Evolutionary conservation across 106 monocot species (phyloP).

Genomic region (Ottelia alismoides): DNA sequence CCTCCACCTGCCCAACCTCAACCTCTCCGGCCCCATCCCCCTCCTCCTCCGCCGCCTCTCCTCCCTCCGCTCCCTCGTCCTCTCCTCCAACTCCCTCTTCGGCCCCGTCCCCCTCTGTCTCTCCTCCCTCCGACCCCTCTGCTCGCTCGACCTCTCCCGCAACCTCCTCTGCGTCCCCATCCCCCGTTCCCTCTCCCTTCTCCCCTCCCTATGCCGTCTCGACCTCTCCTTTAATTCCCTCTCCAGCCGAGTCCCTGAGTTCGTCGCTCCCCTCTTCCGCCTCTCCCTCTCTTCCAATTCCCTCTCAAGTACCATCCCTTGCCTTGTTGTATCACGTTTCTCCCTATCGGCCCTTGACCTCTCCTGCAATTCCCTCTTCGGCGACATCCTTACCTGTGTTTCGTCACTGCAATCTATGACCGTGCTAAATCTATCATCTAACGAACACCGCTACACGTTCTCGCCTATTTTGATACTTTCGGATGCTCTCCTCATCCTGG

Average conservation of each 20-base stretch:
- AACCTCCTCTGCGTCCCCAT: no score
- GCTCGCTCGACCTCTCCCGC: no score
- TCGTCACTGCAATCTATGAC: slow-evolving; percentile 27
- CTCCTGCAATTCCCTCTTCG: slow-evolving; percentile 46
- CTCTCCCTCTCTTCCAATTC: slow-evolving; percentile 28
- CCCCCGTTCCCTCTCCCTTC: no score
- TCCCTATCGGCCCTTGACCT: slow-evolving; percentile 27
- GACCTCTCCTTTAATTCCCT: slow-evolving; percentile 35
- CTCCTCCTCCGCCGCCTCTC: no score
- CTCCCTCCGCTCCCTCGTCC: no score
- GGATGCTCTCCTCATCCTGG: slow-evolving; percentile 34
- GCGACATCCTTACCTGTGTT: slow-evolving; percentile 64
- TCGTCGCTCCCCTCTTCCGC: slow-evolving; percentile 12
- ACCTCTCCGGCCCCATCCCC: slow-evolving; percentile 17
- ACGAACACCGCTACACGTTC: slow-evolving; percentile 36
- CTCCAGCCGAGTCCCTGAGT: slow-evolving; percentile 17
- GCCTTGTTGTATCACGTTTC: slow-evolving; percentile 19
- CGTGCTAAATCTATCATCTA: no score
- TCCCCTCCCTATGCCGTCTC: slow-evolving; percentile 16
- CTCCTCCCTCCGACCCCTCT: no score
- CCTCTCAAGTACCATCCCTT: slow-evolving; percentile 49
- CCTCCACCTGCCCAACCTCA: slow-evolving; percentile 21
- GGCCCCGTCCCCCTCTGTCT: no score
- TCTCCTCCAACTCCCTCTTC: no score
- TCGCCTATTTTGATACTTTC: slow-evolving; percentile 68